Evolutionary conservation across 2,329 filamentous ascomycete genomes (phyloP), one percentile per base, ranked within the genome.

Genomic region (Emydomyces testavorans): DNA sequence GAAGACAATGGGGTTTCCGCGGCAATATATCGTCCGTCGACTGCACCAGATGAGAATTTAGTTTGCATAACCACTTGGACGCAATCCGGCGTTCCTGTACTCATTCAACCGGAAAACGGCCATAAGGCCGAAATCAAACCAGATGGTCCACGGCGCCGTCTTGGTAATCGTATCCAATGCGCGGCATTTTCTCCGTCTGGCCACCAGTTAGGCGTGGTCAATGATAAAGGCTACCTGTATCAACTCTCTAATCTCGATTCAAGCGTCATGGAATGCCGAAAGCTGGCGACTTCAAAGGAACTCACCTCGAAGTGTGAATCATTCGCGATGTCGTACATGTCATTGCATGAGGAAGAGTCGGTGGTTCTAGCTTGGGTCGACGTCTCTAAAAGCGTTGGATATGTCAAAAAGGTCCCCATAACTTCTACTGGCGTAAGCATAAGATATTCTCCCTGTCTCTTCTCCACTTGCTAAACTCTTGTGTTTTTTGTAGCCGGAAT

Each of bases 41-140:
- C 50, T 10, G 57, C 61, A 4, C 61, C 57, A 2, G 63, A 65
- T 26, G 65, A 66, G 11, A 57, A 62, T 34, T 46, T 69, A 13
- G 51, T 70, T 3, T 68, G 66, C 43, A 56, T 70, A 13, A 65
- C 61, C 1, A 69, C 66, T 0, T 70, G 67, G 67, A 70, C 67
- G 1, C 67, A 69, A 50, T 68, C 65, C 1, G 67, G 67, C 2
- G 56, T 57, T n/a, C 67, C 67, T 0, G 52, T 69, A 4, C 56
- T 70, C 2, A 57, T 68, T 2, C 65, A 69, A 42, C 65, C 66
- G 7, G 57, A 60, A 39, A 62, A 63, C 36, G 65, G 65, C 1
- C 60, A 67, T 41, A 58, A 56, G 48, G 63, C 56, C 7, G 62
- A 65, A 5, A 61, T 70, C 28, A 61, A 57, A 34, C 57, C 60